Percentiles rank a stretch among this genome's conserved stretches.
Conservation (phyloP, 257 asterid genomes). For the Mentha longifolia region DNA sequence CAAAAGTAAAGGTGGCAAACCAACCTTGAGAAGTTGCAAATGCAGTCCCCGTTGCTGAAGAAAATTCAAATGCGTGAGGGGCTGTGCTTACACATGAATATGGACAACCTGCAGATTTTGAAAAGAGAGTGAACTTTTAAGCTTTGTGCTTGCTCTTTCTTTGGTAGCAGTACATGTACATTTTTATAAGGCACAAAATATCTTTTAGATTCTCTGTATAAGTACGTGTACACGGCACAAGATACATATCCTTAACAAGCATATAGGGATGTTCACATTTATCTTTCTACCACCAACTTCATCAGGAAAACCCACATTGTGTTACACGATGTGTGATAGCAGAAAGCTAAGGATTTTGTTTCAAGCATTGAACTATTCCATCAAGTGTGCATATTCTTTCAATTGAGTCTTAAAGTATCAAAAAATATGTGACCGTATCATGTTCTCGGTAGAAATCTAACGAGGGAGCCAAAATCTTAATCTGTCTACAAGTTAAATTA, state of each 20-base stretch:
- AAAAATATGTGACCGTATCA: too few species aligned
- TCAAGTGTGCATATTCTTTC: too few species aligned
- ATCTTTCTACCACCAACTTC: neutral
- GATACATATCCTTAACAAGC: too few species aligned
- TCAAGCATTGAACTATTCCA: too few species aligned
- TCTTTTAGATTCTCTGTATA: neutral
- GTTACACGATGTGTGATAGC: too few species aligned
- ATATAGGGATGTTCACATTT: neutral
- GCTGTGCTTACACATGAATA: constrained; percentile 83
- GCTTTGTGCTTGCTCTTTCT: constrained; percentile 3
- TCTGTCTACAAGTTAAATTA: too few species aligned
- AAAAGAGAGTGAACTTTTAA: neutral
- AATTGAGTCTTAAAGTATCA: too few species aligned
- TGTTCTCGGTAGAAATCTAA: too few species aligned
- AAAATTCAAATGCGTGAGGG: constrained; percentile 75
- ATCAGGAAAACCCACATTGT: too few species aligned
- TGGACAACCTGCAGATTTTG: constrained; percentile 70
- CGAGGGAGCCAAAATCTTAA: too few species aligned
- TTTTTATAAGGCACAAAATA: neutral
- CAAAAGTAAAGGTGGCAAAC: constrained; percentile 27
- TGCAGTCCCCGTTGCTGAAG: constrained; percentile 73
- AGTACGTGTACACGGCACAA: too few species aligned
- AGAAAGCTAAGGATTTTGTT: too few species aligned
- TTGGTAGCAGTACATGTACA: neutral
- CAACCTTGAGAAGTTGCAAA: constrained; percentile 79